phyloP scores from a whole-genome alignment of 116 monocot species.

The Dioscorea cayenensis region DNA sequence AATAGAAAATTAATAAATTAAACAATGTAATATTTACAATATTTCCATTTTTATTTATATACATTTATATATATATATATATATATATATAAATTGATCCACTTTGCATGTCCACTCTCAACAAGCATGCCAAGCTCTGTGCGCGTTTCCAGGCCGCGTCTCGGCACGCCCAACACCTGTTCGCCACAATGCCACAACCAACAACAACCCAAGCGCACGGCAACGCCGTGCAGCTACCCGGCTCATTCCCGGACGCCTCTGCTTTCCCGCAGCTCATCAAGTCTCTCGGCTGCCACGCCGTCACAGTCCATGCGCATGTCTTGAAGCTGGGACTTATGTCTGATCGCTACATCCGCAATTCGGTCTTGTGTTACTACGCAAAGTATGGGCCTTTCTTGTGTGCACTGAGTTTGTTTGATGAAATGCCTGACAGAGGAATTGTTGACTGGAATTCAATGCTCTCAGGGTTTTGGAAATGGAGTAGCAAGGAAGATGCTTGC shows the following conservation, averaged over 20 bases:
- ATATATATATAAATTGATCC: too few species aligned
- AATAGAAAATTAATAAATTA: too few species aligned
- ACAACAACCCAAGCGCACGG: neutral
- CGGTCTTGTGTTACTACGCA: slow-evolving; percentile 30
- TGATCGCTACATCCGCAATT: slow-evolving; percentile 25
- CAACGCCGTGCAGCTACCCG: neutral
- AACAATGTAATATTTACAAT: too few species aligned
- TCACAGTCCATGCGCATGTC: slow-evolving; percentile 14
- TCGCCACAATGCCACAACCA: neutral
- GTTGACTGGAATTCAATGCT: slow-evolving; percentile 37
- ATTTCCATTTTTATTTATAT: too few species aligned
- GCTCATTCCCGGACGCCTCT: slow-evolving; percentile 16
- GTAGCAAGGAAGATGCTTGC: slow-evolving; percentile 9
- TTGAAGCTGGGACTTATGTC: slow-evolving; percentile 18
- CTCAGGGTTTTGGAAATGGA: slow-evolving; percentile 25
- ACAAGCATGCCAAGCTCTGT: too few species aligned
- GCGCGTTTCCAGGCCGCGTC: too few species aligned
- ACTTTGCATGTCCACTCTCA: too few species aligned
- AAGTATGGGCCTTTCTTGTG: slow-evolving; percentile 1
- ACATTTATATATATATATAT: too few species aligned
- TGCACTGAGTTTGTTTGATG: slow-evolving; percentile 27
- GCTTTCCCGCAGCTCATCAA: slow-evolving; percentile 22
- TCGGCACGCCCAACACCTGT: neutral
- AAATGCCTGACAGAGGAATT: slow-evolving; percentile 10
- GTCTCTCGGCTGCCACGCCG: neutral